Base-by-base conservation (phyloP, 2,329 filamentous ascomycete species). In the Cladosporium sp. region DNA sequence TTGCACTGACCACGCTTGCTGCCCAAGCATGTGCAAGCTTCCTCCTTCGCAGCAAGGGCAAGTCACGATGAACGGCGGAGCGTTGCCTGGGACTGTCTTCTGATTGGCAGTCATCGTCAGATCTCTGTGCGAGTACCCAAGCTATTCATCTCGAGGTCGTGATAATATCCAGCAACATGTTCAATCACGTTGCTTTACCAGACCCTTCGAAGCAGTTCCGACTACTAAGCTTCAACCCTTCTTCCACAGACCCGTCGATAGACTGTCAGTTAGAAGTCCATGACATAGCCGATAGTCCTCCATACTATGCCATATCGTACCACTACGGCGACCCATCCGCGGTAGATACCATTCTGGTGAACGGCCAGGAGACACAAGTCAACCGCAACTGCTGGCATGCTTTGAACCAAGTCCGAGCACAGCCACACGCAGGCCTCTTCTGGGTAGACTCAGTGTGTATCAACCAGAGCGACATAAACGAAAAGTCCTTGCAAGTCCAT, bases 401-500 rank as follows among this genome's bases (percentile, higher is more conserved):
- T 1, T 10, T 60, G 18, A n/a, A 25, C 18, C 58, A 58, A 65
- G 46, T 57, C n/a, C 14, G 23, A 16, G 18, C 28, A 5, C 53
- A 62, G 5, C n/a, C 56, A 4, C 23, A 6, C 16, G 36, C 21
- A 21, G 39, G 26, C 34, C 39, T 14, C n/a, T 60, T 46, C 43
- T 67, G 67, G 67, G 58, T 66, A 5, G 67, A 68, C 48, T 54
- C 66, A 8, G 26, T 68, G 3, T 68, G 67, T 30, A 68, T 68
- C 46, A 66, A 68, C n/a, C 67, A 67, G 28, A 43, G 32, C 21
- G 65, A 68, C 43, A n/a, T 62, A 11, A 21, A 54, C 16, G 67
- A 69, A 32, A 36, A 65, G 26, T 46, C 64, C 21, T 23, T 63
- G 13, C 66, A 68, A 34, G 67, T 69, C 8, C 26, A 65, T 21